Conservation (phyloP, 768 basidiomycete species). For the Leccinum imitatum region DNA sequence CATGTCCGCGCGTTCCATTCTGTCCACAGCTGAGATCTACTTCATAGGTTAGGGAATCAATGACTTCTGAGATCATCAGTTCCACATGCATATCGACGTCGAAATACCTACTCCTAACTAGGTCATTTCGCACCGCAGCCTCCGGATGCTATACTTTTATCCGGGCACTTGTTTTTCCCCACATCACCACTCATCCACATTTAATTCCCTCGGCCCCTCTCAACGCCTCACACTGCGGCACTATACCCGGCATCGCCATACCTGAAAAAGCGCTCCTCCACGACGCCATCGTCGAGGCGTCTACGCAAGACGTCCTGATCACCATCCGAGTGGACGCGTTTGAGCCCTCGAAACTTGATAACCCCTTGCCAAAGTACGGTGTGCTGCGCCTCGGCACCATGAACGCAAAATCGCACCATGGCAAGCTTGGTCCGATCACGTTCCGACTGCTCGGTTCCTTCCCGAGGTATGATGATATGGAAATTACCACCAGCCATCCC, state of each 20-base stretch:
- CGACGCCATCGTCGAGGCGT: conserved; percentile 9
- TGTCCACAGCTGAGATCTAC: background rate
- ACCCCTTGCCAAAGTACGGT: background rate
- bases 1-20: background rate
- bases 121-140: background rate
- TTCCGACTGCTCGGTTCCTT: conserved; percentile 5
- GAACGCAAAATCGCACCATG: background rate
- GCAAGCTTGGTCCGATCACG: conserved; percentile 7
- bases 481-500: background rate
- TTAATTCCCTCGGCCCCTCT: background rate
- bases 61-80: background rate
- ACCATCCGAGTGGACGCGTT: conserved; percentile 1
- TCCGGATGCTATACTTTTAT: conserved; percentile 7
- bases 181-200: background rate
- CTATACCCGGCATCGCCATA: conserved; percentile 1
- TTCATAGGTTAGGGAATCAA: background rate
- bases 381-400: conserved; percentile 1
- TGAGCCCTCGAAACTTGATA: background rate
- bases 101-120: conserved; percentile 18
- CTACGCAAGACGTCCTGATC: conserved; percentile 13
- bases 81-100: conserved; percentile 16
- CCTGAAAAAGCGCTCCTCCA: conserved; percentile 7
- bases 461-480: background rate
- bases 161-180: conserved; percentile 12
- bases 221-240: conserved; percentile 6